These are phyloP conservation scores for Phytophthora idaei DNA, from an alignment of 352 stramenopile genomes.

Conservation along the genomic window DNA sequence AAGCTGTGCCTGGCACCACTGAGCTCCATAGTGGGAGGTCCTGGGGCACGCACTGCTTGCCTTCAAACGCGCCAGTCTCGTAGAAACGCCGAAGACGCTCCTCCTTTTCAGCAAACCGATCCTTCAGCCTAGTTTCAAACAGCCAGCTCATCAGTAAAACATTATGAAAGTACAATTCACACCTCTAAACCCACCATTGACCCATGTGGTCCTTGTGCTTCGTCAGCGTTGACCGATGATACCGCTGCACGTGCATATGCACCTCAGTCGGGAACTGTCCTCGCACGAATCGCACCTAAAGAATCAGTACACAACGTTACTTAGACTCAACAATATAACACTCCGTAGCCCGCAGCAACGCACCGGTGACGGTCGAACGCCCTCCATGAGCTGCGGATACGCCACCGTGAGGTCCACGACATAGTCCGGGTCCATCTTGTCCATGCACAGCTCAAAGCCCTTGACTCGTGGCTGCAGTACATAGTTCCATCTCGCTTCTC, in stretches of 20 bases:
- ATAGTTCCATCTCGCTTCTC: conserved; percentile 61
- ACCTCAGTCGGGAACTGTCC: conserved; percentile 76
- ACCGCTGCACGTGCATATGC: conserved; percentile 74
- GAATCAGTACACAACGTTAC: background rate
- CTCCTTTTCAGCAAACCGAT: conserved; percentile 77
- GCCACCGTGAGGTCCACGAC: conserved; percentile 80
- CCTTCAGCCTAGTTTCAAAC: conserved; percentile 48
- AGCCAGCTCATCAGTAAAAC: background rate
- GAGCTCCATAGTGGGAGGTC: conserved; percentile 34
- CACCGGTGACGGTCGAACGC: conserved; percentile 72
- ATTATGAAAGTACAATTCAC: background rate
- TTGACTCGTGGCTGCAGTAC: conserved; percentile 70
- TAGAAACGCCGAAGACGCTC: conserved; percentile 72
- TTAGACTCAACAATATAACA: background rate
- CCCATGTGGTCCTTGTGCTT: conserved; percentile 55
- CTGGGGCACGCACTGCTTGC: conserved; percentile 41
- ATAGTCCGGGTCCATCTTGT: conserved; percentile 68
- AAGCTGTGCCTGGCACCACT: conserved; percentile 38
- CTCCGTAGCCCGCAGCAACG: background rate
- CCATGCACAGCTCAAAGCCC: conserved; percentile 71
- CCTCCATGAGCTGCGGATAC: conserved; percentile 75
- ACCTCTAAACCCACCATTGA: conserved; percentile 42
- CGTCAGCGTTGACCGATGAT: conserved; percentile 50
- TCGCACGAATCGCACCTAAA: conserved; percentile 57
- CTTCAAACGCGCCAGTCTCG: conserved; percentile 51